Evolutionary conservation across 2,329 filamentous ascomycete genomes (phyloP).

Genomic region (Emergomyces africanus): DNA sequence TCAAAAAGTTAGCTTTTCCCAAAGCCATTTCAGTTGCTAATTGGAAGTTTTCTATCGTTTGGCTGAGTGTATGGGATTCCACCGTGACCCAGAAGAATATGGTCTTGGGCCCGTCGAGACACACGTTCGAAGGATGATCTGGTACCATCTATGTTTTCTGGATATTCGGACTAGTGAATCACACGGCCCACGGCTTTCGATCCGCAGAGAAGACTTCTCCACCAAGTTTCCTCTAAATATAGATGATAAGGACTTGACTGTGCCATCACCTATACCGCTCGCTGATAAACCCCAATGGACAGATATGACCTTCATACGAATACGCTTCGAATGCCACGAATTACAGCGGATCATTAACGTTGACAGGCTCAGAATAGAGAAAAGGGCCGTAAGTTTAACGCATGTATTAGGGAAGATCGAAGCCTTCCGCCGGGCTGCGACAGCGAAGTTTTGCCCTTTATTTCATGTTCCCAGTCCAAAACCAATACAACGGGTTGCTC

Average conservation of each 20-base stretch:
- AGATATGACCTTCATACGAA: slow-evolving; percentile 52
- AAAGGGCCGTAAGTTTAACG: slow-evolving; percentile 48
- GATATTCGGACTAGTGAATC: slow-evolving; percentile 64
- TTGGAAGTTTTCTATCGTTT: slow-evolving; percentile 53
- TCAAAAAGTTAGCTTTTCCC: slow-evolving; percentile 55
- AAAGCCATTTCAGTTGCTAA: slow-evolving; percentile 55
- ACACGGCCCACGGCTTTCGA: slow-evolving; percentile 57
- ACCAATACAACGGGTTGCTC: slow-evolving; percentile 51
- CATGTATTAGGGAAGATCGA: slow-evolving; percentile 56
- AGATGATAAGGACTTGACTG: slow-evolving; percentile 50
- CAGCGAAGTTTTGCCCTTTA: slow-evolving; percentile 52
- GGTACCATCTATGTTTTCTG: slow-evolving; percentile 67
- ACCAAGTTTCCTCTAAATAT: slow-evolving; percentile 60
- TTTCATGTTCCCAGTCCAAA: slow-evolving; percentile 40
- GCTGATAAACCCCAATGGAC: slow-evolving; percentile 48
- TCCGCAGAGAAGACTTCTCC: slow-evolving; percentile 62
- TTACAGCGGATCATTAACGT: slow-evolving; percentile 58
- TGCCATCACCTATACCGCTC: slow-evolving; percentile 26
- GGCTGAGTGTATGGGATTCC: slow-evolving; percentile 65
- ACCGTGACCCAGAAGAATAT: slow-evolving; percentile 57
- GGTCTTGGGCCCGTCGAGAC: slow-evolving; percentile 54
- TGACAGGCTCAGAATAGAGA: slow-evolving; percentile 54
- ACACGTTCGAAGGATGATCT: slow-evolving; percentile 58
- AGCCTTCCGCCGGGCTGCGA: slow-evolving; percentile 51
- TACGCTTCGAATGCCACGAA: slow-evolving; percentile 61